Conservation (phyloP, 2,329 filamentous ascomycete genomes). For the Dendrostoma leiphaemia region DNA sequence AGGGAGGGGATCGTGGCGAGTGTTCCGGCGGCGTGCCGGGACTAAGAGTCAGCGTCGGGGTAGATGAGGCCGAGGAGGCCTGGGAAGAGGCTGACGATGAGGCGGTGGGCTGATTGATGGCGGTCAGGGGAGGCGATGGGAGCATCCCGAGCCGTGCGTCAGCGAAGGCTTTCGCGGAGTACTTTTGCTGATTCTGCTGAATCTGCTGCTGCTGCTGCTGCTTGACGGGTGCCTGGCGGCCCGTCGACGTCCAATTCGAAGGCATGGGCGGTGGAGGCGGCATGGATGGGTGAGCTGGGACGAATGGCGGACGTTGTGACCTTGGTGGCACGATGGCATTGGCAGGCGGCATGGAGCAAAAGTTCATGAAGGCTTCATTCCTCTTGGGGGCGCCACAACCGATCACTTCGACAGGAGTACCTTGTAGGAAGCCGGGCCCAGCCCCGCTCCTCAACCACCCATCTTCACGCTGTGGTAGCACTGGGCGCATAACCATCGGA, state of each 20-base stretch:
- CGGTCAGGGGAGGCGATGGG: background rate
- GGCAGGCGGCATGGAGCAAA: too few species aligned
- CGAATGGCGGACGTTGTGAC: background rate
- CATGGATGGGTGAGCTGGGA: background rate
- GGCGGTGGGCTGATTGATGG: background rate
- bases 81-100: background rate
- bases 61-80: conserved; percentile 1
- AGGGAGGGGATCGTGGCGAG: background rate
- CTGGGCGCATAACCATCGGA: background rate
- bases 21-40: background rate
- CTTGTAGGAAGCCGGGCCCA: background rate
- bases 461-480: too few species aligned
- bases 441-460: too few species aligned
- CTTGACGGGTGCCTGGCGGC: too few species aligned
- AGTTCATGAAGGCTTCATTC: too few species aligned
- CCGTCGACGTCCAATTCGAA: too few species aligned
- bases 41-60: background rate
- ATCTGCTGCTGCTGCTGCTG: background rate
- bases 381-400: background rate
- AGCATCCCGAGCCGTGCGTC: background rate
- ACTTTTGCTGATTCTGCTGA: too few species aligned
- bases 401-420: background rate
- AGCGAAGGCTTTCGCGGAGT: background rate
- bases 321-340: background rate
- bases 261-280: background rate